A percentile compares a stretch with the other conserved stretches of the same genome.
Conservation (phyloP, 2,329 filamentous ascomycete genomes). For the Hypoxylon sp. region DNA sequence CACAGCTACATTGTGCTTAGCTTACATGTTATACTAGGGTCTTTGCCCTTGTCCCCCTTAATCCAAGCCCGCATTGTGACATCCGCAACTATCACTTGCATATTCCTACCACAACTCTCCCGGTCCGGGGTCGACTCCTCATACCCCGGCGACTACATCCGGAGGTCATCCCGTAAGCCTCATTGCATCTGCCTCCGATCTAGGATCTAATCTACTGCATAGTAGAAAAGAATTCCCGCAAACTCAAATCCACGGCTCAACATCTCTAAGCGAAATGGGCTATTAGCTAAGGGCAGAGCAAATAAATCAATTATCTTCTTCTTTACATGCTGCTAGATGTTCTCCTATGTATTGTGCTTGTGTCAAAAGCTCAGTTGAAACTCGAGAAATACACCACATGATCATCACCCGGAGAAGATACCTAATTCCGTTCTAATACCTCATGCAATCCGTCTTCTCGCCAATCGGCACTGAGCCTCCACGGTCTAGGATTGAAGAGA, state of each 20-base stretch:
- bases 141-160: constrained; percentile 15
- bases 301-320: no score
- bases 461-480: constrained; percentile 1
- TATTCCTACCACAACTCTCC: constrained; percentile 29
- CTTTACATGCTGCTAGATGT: neutral
- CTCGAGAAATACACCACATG: neutral
- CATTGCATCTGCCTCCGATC: constrained; percentile 2
- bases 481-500: constrained; percentile 1
- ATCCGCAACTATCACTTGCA: constrained; percentile 42
- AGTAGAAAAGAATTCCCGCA: neutral
- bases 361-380: neutral
- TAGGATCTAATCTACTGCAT: neutral
- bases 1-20: constrained; percentile 11
- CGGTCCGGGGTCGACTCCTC: constrained; percentile 20
- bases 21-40: neutral
- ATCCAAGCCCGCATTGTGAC: constrained; percentile 35
- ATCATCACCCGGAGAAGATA: neutral
- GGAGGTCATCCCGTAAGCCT: constrained; percentile 16
- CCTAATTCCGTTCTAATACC: neutral
- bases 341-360: neutral
- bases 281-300: neutral
- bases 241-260: neutral
- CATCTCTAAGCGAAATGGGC: neutral
- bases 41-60: neutral
- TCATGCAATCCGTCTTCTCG: neutral